Evolutionary conservation across 768 basidiomycete genomes (phyloP).

Genomic region (Xanthoconium purpureum): DNA sequence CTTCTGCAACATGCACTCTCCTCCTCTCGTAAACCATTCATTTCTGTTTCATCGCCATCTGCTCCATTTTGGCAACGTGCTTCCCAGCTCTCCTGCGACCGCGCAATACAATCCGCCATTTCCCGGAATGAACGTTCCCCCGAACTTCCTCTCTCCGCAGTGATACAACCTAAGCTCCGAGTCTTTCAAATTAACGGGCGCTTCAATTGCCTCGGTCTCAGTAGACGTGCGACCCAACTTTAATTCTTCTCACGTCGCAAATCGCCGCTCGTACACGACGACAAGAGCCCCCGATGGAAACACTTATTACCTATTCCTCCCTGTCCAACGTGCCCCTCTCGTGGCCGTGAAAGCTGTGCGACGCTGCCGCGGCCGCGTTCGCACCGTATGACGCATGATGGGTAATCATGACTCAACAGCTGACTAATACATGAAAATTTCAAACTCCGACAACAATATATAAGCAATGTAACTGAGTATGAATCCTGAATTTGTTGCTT

Average conservation of each 20-base stretch:
- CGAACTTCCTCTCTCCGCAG: background rate
- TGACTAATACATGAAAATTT: conserved; percentile 4
- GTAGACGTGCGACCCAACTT: conserved; percentile 10
- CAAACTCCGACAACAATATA: conserved; percentile 17
- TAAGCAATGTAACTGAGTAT: conserved; percentile 1
- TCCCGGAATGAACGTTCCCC: background rate
- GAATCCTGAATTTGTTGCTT: background rate
- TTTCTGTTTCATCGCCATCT: conserved; percentile 9
- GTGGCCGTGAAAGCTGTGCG: no score
- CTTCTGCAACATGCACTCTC: conserved; percentile 24
- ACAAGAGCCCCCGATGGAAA: background rate
- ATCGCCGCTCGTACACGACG: background rate
- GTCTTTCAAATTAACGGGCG: conserved; percentile 25
- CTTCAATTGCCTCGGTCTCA: background rate
- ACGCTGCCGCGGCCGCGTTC: no score
- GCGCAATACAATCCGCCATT: background rate
- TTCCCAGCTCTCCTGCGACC: background rate
- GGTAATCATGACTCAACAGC: background rate
- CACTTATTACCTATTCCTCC: background rate
- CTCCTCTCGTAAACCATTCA: conserved; percentile 15
- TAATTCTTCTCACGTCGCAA: conserved; percentile 15
- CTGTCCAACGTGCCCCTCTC: background rate
- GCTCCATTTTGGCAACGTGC: conserved; percentile 14
- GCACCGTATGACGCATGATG: no score
- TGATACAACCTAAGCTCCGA: conserved; percentile 5